These are phyloP conservation scores for Solanum ossicruentum DNA, from an alignment of 257 asterid genomes.

Conservation along the genomic window DNA sequence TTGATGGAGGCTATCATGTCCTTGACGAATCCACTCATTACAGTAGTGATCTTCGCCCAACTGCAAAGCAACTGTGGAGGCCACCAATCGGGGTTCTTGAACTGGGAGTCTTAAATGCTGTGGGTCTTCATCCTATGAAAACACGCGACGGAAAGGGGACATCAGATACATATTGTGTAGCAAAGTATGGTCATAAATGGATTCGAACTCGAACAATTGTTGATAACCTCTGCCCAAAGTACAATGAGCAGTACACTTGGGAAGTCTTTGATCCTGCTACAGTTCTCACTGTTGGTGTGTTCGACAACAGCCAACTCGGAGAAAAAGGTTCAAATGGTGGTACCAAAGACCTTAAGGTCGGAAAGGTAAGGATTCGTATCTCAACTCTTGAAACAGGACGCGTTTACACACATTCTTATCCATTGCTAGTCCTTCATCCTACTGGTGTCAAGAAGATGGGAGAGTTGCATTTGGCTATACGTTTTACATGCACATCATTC, in stretches of 20 bases:
- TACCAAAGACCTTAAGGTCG: conserved; percentile 53
- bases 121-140: conserved; percentile 85
- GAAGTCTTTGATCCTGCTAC: conserved; percentile 91
- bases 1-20: conserved; percentile 93
- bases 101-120: conserved; percentile 65
- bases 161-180: conserved; percentile 81
- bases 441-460: conserved; percentile 91
- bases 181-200: conserved; percentile 89
- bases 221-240: conserved; percentile 66
- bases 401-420: conserved; percentile 82
- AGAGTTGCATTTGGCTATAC: conserved; percentile 67
- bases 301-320: conserved; percentile 64
- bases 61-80: conserved; percentile 80
- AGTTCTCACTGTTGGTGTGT: conserved; percentile 79
- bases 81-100: conserved; percentile 75
- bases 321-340: conserved; percentile 44
- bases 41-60: conserved; percentile 89
- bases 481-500: conserved; percentile 70
- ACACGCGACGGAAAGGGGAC: conserved; percentile 71
- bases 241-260: conserved; percentile 84
- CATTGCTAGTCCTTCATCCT: conserved; percentile 68
- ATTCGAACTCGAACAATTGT: conserved; percentile 72
- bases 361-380: conserved; percentile 81
- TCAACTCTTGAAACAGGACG: conserved; percentile 82
- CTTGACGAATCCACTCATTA: conserved; percentile 82